Conservation (phyloP, 2,329 filamentous ascomycete species). For the Thielaviopsis ethacetica region DNA sequence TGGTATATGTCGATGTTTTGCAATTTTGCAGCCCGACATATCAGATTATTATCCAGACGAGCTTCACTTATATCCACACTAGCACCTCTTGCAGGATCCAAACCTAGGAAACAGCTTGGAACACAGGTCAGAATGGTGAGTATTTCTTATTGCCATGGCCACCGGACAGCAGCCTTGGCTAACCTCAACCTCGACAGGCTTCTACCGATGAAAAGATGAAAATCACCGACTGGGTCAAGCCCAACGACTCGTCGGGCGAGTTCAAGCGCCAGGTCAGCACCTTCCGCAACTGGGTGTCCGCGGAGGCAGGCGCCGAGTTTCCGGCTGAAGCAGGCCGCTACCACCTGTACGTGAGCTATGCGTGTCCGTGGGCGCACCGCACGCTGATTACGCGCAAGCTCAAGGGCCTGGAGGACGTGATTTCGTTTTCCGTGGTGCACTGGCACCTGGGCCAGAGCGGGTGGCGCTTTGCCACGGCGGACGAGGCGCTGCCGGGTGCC, state of each 20-base stretch:
- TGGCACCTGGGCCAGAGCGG: conserved; percentile 61
- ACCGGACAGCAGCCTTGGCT: neutral
- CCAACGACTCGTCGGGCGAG: conserved; percentile 64
- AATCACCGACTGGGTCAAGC: conserved; percentile 74
- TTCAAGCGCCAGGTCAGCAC: conserved; percentile 78
- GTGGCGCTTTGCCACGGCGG: conserved; percentile 64
- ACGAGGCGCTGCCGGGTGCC: conserved; percentile 37
- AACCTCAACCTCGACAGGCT: neutral
- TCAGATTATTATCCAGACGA: neutral
- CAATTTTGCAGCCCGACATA: neutral
- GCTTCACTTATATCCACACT: neutral
- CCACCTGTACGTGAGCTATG: conserved; percentile 88
- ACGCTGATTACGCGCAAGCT: conserved; percentile 75
- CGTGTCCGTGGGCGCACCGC: conserved; percentile 86
- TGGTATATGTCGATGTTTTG: too few relatives aligned
- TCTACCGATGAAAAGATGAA: neutral
- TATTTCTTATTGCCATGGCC: neutral
- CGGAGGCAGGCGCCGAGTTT: conserved; percentile 54
- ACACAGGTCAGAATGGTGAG: neutral
- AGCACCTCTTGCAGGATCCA: neutral
- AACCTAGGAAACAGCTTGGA: neutral
- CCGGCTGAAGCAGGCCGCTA: conserved; percentile 79
- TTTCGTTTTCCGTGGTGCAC: conserved; percentile 69
- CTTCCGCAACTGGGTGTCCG: conserved; percentile 69
- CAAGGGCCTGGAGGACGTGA: conserved; percentile 79